phyloP scores from a whole-genome alignment of 2,329 filamentous ascomycete genomes.

The Epichloe sp. region DNA sequence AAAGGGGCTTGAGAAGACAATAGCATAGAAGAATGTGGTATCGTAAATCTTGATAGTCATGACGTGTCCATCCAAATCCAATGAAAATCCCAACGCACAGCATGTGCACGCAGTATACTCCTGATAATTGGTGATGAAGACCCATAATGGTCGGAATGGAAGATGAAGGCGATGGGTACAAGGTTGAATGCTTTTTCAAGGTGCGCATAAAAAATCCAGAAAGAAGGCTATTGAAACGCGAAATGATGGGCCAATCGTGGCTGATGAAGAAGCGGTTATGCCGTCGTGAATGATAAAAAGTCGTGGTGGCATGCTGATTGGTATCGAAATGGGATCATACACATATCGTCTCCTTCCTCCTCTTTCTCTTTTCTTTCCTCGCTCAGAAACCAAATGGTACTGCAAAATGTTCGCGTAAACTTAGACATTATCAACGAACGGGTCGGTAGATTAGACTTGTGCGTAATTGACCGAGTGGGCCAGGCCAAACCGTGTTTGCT shows the following conservation, averaged over 20 bases:
- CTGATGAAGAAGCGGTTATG: background rate
- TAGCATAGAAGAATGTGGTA: background rate
- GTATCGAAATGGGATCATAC: background rate
- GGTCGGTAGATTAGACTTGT: too few species aligned
- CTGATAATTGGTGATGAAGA: too few species aligned
- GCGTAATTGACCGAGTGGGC: background rate
- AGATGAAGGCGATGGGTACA: too few species aligned
- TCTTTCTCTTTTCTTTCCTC: background rate
- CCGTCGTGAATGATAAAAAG: background rate
- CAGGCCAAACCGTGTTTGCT: background rate
- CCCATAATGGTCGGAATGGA: too few species aligned
- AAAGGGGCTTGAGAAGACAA: background rate
- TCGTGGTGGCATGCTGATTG: background rate
- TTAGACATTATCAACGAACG: too few species aligned
- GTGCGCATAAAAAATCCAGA: too few species aligned
- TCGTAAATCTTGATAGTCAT: background rate
- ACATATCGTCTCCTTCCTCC: background rate
- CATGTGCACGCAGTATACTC: too few species aligned
- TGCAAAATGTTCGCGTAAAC: background rate
- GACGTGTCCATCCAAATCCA: too few species aligned
- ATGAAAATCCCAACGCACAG: too few species aligned
- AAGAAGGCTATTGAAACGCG: background rate
- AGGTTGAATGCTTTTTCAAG: too few species aligned
- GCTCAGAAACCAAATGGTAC: background rate
- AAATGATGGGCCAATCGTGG: background rate